These are phyloP conservation scores for Litsea cubeba DNA, from an alignment of 164 flowering plant genomes.

Conservation along the genomic window DNA sequence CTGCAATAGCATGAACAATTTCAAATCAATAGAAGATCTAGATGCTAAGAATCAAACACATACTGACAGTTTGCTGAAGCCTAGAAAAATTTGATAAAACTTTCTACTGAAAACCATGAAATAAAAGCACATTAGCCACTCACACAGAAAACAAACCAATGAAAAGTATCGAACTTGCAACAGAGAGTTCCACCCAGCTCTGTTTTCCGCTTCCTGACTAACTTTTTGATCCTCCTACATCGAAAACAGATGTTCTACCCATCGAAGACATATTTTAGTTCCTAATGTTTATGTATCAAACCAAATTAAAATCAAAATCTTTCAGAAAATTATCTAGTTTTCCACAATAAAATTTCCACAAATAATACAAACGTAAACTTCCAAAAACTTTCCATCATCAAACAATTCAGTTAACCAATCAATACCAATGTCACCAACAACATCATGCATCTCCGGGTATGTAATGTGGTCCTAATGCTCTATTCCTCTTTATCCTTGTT, in stretches of 20 bases:
- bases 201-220: slow-evolving; percentile 81
- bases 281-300: background rate
- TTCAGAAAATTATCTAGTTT: background rate
- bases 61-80: background rate
- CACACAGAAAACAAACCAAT: slow-evolving; percentile 87
- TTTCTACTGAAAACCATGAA: background rate
- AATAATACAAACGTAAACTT: background rate
- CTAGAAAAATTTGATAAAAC: background rate
- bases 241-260: slow-evolving; percentile 4
- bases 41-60: background rate
- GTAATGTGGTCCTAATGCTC: no score
- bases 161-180: slow-evolving; percentile 87
- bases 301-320: no score
- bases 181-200: slow-evolving; percentile 92
- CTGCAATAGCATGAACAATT: slow-evolving; percentile 40
- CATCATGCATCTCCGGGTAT: no score
- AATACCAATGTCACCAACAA: no score
- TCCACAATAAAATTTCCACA: background rate
- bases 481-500: no score
- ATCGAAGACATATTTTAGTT: background rate
- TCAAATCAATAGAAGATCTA: slow-evolving; percentile 18
- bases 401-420: no score
- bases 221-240: slow-evolving; percentile 75
- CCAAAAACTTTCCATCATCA: no score
- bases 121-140: slow-evolving; percentile 26